Evolutionary conservation across 202 grass and related monocot genomes (phyloP).

Genomic region (Bolboschoenoplectus hybrid): DNA sequence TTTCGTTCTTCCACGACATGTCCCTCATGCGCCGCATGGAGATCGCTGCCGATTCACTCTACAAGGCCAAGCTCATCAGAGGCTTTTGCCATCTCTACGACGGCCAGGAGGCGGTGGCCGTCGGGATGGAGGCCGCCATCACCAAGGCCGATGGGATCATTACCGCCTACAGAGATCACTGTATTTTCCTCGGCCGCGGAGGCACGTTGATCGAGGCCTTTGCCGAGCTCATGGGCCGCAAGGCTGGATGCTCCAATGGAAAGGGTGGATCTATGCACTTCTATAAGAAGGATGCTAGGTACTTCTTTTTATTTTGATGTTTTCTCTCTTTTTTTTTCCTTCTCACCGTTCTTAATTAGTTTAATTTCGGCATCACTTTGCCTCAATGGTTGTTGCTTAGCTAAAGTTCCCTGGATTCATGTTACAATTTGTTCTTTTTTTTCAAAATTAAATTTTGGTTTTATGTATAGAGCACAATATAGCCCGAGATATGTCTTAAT

Average conservation of each 20-base stretch:
- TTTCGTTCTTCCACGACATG: conserved; percentile 89
- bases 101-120: conserved; percentile 85
- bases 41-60: conserved; percentile 97
- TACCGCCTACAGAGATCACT: conserved; percentile 98
- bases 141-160: conserved; percentile 86
- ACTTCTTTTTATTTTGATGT: not conserved
- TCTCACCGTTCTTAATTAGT: not conserved
- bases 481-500: no score
- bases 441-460: no score
- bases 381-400: no score
- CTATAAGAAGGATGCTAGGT: conserved; percentile 87
- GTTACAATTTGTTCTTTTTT: no score
- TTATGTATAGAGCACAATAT: no score
- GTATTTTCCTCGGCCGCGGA: conserved; percentile 76
- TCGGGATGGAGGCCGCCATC: conserved; percentile 83
- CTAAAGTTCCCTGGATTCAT: no score
- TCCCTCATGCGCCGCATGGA: conserved; percentile 91
- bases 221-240: conserved; percentile 88
- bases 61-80: conserved; percentile 99
- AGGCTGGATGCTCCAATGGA: conserved; percentile 72
- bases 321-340: not conserved
- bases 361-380: not conserved
- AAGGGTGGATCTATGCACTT: conserved; percentile 99
- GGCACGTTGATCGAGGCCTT: conserved; percentile 75
- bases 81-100: conserved; percentile 99